A percentile compares a stretch with the other conserved stretches of the same genome.
These are phyloP conservation scores for Vitis hybrid DNA, from an alignment of 177 flowering plant species.

Conservation along the genomic window DNA sequence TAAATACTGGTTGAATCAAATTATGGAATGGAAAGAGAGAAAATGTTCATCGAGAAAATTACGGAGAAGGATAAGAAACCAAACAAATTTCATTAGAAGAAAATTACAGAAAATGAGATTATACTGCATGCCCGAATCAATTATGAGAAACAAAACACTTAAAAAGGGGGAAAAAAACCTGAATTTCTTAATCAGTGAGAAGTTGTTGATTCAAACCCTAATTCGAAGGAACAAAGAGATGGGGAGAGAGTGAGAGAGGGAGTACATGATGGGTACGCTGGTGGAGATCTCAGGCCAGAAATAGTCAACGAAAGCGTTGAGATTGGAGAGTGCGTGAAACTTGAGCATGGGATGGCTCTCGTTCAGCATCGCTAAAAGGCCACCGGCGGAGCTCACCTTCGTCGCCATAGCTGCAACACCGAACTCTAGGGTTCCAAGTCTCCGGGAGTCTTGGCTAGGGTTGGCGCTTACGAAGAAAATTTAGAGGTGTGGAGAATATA, in stretches of 20 bases:
- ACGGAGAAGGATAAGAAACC: no score
- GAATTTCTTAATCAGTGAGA: background rate
- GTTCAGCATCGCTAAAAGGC: constrained; percentile 89
- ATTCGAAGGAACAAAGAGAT: background rate
- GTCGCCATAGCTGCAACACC: constrained; percentile 43
- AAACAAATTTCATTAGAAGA: no score
- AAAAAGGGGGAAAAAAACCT: no score
- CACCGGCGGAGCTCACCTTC: constrained; percentile 87
- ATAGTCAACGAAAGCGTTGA: constrained; percentile 66
- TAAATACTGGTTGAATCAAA: no score
- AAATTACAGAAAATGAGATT: no score
- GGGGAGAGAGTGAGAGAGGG: background rate
- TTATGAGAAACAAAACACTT: no score
- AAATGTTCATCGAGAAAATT: no score
- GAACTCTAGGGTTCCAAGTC: no score
- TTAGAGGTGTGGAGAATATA: no score
- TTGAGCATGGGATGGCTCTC: constrained; percentile 75
- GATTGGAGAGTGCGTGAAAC: constrained; percentile 86
- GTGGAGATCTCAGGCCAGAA: constrained; percentile 99
- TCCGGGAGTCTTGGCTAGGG: background rate
- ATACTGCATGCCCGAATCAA: no score
- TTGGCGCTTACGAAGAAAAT: background rate
- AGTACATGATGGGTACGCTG: constrained; percentile 81
- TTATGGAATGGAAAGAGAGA: no score
- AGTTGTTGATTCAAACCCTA: background rate